Percentiles rank a stretch among this genome's conserved stretches.
phyloP scores from a whole-genome alignment of 768 basidiomycete species.

The Dioszegia hungarica region DNA sequence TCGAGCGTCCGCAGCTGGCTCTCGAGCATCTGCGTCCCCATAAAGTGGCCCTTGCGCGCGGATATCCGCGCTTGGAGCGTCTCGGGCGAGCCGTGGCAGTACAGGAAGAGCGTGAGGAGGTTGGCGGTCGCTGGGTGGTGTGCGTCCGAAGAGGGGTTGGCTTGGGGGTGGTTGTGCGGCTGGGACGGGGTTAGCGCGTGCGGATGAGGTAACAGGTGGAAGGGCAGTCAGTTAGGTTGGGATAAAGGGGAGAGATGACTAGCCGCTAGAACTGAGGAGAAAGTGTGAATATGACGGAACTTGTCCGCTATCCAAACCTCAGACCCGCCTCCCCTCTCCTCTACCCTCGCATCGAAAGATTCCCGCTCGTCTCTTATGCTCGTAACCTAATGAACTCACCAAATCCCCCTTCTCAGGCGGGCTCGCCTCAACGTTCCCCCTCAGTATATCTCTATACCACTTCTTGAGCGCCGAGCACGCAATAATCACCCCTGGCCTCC shows the following conservation, averaged over 20 bases:
- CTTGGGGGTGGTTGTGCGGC: constrained; percentile 33
- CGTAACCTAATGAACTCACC: constrained; percentile 24
- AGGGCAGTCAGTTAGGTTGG: background rate
- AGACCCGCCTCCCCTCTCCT: background rate
- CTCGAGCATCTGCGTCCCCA: constrained; percentile 46
- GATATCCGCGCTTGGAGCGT: constrained; percentile 42
- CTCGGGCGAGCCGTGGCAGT: constrained; percentile 50
- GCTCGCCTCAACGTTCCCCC: constrained; percentile 55
- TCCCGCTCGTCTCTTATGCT: background rate
- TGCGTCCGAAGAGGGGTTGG: constrained; percentile 32
- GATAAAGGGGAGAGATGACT: background rate
- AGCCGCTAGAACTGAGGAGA: too few species aligned
- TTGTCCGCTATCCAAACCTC: too few species aligned
- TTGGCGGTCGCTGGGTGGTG: constrained; percentile 42
- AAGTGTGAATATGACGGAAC: too few species aligned
- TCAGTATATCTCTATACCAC: constrained; percentile 73
- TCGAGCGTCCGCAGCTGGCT: constrained; percentile 43
- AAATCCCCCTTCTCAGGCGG: constrained; percentile 34
- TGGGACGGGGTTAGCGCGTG: constrained; percentile 11
- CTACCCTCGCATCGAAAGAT: background rate
- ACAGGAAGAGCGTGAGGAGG: constrained; percentile 73
- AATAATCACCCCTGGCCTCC: constrained; percentile 63
- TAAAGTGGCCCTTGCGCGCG: constrained; percentile 44
- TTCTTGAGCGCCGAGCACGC: constrained; percentile 80
- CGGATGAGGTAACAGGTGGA: background rate